Base-by-base conservation (phyloP, 148 eudicot genomes). In the Vaccinium corymbosum region DNA sequence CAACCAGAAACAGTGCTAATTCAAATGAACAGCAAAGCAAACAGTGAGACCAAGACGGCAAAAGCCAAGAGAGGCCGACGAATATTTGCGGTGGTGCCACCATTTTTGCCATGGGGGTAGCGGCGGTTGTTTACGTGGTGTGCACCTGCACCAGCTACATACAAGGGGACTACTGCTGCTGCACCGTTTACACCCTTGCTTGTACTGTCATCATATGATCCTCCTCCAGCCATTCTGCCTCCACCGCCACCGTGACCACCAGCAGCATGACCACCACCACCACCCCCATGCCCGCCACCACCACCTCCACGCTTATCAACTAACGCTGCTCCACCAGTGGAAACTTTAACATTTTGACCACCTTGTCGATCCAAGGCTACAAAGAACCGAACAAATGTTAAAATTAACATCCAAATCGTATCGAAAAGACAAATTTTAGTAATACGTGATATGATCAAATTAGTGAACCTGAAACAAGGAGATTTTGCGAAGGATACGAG, bases 391-490 rank as follows among this genome's bases (percentile, higher is more conserved):
- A 64, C 4, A 53, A 55, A 55, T 55, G 17, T 55, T 55, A 55
- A 42, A 16, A 56, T 3, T 56, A 2, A 42, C 0, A 75, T 19
- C 4, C 1, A 35, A 72, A 72, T 16, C 76, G 3, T 20, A 48
- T 6, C 11, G 6, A 32, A 46, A 10, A 9, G 1, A 75, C 13
- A 35, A 48, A 35, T 20, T 75, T 3, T 8, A 48, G 5, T 42
- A 2, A 3, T 22, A 3, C 1, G 20, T 17, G 4, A 49, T 9
- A 49, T 46, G 53, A 27, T 29, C 17, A n/a, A 76, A 25, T 25
- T 9, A 76, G 25, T 22, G 80, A 51, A 78, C 80, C 80, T 78
- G 80, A 53, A 78, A 78, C 62, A 1, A 78, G 80, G 38, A 78
- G 80, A 78, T 14, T 27, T 53, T 78, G 59, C 0, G 79, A 76